Evolutionary conservation across 2,329 filamentous ascomycete species (phyloP).

Genomic region (Aspergillaceae sp.): DNA sequence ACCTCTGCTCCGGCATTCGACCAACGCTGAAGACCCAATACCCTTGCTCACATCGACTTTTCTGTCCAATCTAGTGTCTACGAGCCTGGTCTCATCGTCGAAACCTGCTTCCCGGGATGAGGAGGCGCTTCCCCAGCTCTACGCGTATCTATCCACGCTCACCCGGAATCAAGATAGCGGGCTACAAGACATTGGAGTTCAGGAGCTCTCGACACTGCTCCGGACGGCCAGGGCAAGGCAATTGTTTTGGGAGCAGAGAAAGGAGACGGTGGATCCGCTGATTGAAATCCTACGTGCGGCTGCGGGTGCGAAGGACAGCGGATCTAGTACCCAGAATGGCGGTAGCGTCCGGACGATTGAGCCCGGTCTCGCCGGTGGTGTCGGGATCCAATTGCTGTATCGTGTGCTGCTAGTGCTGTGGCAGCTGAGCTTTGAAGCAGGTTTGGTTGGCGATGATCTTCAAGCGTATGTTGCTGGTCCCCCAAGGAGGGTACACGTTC

Average conservation of each 20-base stretch:
- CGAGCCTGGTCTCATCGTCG: slow-evolving; percentile 53
- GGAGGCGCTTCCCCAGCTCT: slow-evolving; percentile 70
- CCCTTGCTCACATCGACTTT: slow-evolving; percentile 84
- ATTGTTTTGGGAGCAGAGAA: slow-evolving; percentile 84
- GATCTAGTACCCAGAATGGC: slow-evolving; percentile 51
- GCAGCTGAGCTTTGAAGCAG: slow-evolving; percentile 87
- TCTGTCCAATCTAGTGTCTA: slow-evolving; percentile 67
- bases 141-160: slow-evolving; percentile 76
- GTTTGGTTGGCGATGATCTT: slow-evolving; percentile 64
- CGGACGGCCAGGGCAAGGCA: slow-evolving; percentile 64
- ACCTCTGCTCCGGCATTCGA: slow-evolving; percentile 73
- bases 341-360: slow-evolving; percentile 56
- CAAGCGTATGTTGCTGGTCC: slow-evolving; percentile 41
- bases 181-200: slow-evolving; percentile 89
- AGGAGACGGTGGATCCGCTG: slow-evolving; percentile 73
- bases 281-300: slow-evolving; percentile 69
- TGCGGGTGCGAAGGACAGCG: slow-evolving; percentile 63
- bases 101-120: slow-evolving; percentile 55
- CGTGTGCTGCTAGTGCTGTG: slow-evolving; percentile 88
- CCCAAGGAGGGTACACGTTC: not conserved
- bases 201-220: slow-evolving; percentile 78
- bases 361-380: slow-evolving; percentile 57
- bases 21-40: slow-evolving; percentile 76
- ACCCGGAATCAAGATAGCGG: slow-evolving; percentile 80
- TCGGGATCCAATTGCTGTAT: slow-evolving; percentile 87